Base-by-base conservation (phyloP, 768 basidiomycete genomes). In the Hygrophoropsis aurantiaca region DNA sequence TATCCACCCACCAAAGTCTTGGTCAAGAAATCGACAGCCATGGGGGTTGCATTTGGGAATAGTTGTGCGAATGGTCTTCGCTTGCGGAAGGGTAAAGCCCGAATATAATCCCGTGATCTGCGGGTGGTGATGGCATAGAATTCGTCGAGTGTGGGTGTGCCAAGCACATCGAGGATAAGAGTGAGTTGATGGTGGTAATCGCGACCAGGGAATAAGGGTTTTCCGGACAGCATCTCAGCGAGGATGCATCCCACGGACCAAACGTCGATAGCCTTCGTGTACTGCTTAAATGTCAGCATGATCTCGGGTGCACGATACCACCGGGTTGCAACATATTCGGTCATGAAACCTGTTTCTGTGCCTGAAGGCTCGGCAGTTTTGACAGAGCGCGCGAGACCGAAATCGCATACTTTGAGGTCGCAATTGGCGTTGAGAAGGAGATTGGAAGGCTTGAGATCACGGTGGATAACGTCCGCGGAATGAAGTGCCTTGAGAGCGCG, bases 231-330 rank as follows among this genome's bases (percentile, higher is more conserved):
- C 94, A 97, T 97, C 74, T 98, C 95, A 1, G 94, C 93, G 20
- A 93, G 75, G 58, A 91, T 89, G 58, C 89, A 91, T 19, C 89
- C 89, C 25, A 90, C 86, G 9, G 87, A 88, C 89, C 89, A 91
- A 16, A 91, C 78, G 56, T 91, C 89, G 53, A 91, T 90, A n/a
- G 89, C 88, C 72, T 94, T 94, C 42, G 94, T 95, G 71, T 99
- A 99, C 65, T 97, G 89, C 65, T 97, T 95, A 78, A 97, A 98
- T 9, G 94, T 97, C 42, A 99, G 78, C 97, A 99, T 99, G 72
- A 99, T 94, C 66, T 99, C 97, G 0, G 97, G 97, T 0, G 97
- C 97, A 30, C 97, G 84, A 62, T 98, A 99, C 97, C 97, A 99
- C 57, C 97, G 78, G 20, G 97, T 98, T 2, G 97, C 95, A 40